Conservation (phyloP, 441 rosid genomes). For the Isatis lusitanica region DNA sequence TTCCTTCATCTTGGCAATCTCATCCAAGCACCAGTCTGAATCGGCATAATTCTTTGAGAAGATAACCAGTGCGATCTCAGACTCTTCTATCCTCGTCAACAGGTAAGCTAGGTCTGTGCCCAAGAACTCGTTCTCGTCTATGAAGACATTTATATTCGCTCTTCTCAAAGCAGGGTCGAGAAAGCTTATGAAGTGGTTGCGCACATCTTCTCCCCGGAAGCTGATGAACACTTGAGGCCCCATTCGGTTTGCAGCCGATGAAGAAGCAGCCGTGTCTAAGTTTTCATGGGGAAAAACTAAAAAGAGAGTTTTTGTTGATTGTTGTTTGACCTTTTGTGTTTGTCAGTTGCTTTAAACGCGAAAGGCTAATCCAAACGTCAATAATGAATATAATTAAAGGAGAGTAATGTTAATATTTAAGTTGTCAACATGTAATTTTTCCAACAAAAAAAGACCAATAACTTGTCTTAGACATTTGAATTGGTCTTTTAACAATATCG, state of each 20-base stretch:
- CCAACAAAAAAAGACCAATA: too few relatives aligned
- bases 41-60: neutral
- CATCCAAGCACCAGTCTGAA: neutral
- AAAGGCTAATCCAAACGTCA: neutral
- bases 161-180: neutral
- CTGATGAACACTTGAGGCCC: constrained; percentile 25
- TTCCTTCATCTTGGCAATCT: constrained; percentile 16
- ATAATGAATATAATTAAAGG: neutral
- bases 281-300: neutral
- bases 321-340: neutral
- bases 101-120: neutral
- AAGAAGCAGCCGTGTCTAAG: constrained; percentile 1
- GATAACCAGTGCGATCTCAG: neutral
- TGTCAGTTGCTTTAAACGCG: neutral
- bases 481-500: too few relatives aligned
- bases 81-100: neutral
- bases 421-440: too few relatives aligned
- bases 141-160: constrained; percentile 16
- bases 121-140: neutral
- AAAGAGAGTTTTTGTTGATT: neutral
- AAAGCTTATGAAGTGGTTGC: constrained; percentile 11
- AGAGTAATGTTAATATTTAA: neutral
- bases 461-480: too few relatives aligned
- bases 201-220: constrained; percentile 14
- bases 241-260: neutral